Evolutionary conservation across 345 rosid species (phyloP).

Genomic region (Noccaea caerulescens): DNA sequence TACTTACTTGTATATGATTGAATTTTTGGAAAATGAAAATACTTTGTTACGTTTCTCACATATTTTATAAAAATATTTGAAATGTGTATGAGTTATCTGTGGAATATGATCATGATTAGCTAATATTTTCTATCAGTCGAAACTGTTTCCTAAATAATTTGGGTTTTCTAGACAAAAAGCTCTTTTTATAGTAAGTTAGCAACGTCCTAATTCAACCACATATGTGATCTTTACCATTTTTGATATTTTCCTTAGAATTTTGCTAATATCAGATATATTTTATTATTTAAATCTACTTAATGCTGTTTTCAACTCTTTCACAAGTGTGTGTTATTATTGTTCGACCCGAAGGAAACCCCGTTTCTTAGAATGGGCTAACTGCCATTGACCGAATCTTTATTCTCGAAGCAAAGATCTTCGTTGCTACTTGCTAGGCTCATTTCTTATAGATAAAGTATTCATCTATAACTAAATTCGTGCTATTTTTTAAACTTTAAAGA

Average conservation of each 20-base stretch:
- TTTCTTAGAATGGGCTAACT: conserved; percentile 44
- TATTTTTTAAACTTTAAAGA: not conserved
- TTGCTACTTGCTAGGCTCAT: not conserved
- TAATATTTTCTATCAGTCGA: not conserved
- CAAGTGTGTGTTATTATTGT: not conserved
- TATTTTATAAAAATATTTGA: not conserved
- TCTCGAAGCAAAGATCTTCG: conserved; percentile 20
- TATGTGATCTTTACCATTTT: conserved; percentile 23
- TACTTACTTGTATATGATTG: too few relatives aligned
- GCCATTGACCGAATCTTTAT: conserved; percentile 43
- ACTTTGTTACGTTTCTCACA: too few relatives aligned
- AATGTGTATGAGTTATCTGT: not conserved
- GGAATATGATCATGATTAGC: not conserved
- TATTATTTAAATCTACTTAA: not conserved
- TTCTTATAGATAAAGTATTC: not conserved
- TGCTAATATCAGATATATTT: not conserved
- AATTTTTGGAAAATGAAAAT: too few relatives aligned
- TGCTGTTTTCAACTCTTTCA: not conserved
- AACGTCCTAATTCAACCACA: conserved; percentile 7
- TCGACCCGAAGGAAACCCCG: conserved; percentile 19
- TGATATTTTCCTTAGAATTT: not conserved
- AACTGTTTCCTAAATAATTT: not conserved
- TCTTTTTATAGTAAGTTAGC: not conserved
- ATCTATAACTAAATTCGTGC: not conserved
- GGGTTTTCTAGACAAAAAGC: not conserved